These are phyloP conservation scores for Candida dubliniensis DNA, from an alignment of 1,139 yeast genomes.

Conservation along the genomic window DNA sequence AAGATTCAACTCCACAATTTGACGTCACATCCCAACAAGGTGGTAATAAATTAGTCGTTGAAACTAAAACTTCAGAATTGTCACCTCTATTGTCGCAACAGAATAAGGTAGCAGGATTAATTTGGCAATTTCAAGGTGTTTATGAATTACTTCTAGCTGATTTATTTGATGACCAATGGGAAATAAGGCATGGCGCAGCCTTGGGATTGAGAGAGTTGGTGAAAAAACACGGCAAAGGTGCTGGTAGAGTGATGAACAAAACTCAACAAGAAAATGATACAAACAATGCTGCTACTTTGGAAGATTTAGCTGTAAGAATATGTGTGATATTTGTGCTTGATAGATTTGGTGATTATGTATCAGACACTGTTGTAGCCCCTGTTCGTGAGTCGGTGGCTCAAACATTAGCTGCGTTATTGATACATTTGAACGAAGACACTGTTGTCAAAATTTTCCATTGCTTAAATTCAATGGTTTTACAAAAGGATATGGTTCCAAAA, in stretches of 20 bases:
- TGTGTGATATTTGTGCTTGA: slow-evolving; percentile 89
- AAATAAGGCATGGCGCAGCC: slow-evolving; percentile 93
- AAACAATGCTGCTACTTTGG: slow-evolving; percentile 70
- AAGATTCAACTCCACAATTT: slow-evolving; percentile 29
- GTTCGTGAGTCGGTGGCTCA: slow-evolving; percentile 97
- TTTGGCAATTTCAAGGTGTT: slow-evolving; percentile 98
- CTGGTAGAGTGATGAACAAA: slow-evolving; percentile 76
- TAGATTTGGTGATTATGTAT: slow-evolving; percentile 94
- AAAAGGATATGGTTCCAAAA: slow-evolving; percentile 47
- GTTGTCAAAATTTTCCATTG: slow-evolving; percentile 64
- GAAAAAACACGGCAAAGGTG: slow-evolving; percentile 81
- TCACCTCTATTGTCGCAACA: slow-evolving; percentile 76
- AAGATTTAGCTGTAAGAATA: slow-evolving; percentile 84
- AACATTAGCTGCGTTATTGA: slow-evolving; percentile 81
- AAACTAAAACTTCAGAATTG: slow-evolving; percentile 66
- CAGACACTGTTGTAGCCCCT: slow-evolving; percentile 98
- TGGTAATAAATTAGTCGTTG: slow-evolving; percentile 80
- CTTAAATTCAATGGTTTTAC: slow-evolving; percentile 70
- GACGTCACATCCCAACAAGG: slow-evolving; percentile 80
- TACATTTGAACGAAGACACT: slow-evolving; percentile 60
- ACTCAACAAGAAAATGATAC: slow-evolving; percentile 59
- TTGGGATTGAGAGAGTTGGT: slow-evolving; percentile 87
- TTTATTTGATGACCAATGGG: slow-evolving; percentile 88
- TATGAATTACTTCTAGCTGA: slow-evolving; percentile 80
- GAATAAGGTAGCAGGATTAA: slow-evolving; percentile 71